Evolutionary conservation across 768 basidiomycete genomes (phyloP), one percentile per base, ranked within the genome.

Genomic region (Scleroderma citrinum): DNA sequence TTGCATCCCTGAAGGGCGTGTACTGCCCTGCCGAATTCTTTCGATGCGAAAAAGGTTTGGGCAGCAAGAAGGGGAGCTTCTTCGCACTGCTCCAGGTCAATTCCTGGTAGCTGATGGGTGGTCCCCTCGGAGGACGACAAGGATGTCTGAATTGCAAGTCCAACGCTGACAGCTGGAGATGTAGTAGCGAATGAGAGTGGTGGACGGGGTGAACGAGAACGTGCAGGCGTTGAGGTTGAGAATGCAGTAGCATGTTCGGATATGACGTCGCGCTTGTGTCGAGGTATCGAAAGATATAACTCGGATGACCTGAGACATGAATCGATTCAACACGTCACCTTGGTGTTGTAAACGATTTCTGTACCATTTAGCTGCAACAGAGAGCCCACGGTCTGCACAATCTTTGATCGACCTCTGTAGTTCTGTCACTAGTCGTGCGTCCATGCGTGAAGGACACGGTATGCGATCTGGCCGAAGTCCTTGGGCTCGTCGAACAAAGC

Each of bases 301-400:
- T 92, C 89, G 21, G 87, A 82, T 21, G 85, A 80, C 89, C 89
- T 92, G 52, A 29, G 42, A 41, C 17, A 58, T 51, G 43, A 50
- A 39, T 50, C 19, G 42, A 40, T 55, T 54, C 54, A 57, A 55
- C 42, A 49, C 20, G 14, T n/a, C 31, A 53, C 32, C 44, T 37
- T 48, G 43, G 29, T 38, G 47, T 8, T 55, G 46, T 36, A 40
- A 49, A 45, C 40, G 54, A 56, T 73, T 49, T n/a, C n/a, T n/a
- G n/a, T 60, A 90, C 89, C 89, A 92, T 73, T 89, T 91, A 30
- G 86, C 76, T 46, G 88, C 85, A 24, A 77, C 73, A 14, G 71
- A 64, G 35, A 92, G 68, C 2, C 88, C 85, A 63, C 88, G 72
- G 23, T 86, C 83, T 16, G 83, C 73, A 56, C 88, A 91, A 59